These are phyloP conservation scores for Fusarium dimerum DNA, from an alignment of 2,329 filamentous ascomycete genomes.

Conservation along the genomic window DNA sequence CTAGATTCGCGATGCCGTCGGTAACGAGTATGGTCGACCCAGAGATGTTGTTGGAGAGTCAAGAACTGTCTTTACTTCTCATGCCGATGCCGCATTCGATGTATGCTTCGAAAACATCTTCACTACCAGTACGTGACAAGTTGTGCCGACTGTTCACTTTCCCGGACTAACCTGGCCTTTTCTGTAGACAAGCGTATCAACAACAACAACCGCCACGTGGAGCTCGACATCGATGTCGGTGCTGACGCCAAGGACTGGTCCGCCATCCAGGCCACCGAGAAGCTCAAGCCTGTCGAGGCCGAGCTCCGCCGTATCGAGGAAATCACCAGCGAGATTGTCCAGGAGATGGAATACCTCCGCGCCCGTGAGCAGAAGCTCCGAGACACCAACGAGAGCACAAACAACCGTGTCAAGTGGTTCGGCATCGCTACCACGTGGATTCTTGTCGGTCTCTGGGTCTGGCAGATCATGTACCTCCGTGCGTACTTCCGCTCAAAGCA, in stretches of 20 bases:
- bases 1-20: slow-evolving; percentile 91
- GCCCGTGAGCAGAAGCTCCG: slow-evolving; percentile 88
- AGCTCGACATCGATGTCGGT: slow-evolving; percentile 94
- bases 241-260: slow-evolving; percentile 98
- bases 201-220: slow-evolving; percentile 67
- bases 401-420: slow-evolving; percentile 98
- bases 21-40: slow-evolving; percentile 92
- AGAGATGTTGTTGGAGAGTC: slow-evolving; percentile 91
- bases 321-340: slow-evolving; percentile 82
- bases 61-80: slow-evolving; percentile 90
- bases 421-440: slow-evolving; percentile 91
- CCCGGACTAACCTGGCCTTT: slow-evolving; percentile 11
- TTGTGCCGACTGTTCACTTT: background rate
- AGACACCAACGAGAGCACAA: slow-evolving; percentile 99
- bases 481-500: slow-evolving; percentile 82
- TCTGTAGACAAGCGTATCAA: slow-evolving; percentile 27
- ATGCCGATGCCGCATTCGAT: slow-evolving; percentile 89
- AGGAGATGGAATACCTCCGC: slow-evolving; percentile 95
- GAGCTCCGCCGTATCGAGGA: slow-evolving; percentile 93
- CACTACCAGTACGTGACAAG: slow-evolving; percentile 61
- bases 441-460: slow-evolving; percentile 83
- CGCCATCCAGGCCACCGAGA: slow-evolving; percentile 92
- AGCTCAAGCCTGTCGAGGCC: slow-evolving; percentile 95
- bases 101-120: slow-evolving; percentile 93
- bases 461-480: slow-evolving; percentile 97